Percentiles rank a stretch among this genome's conserved stretches.
phyloP scores from a whole-genome alignment of 345 rosid genomes.

The Aquilaria yunnanensis region DNA sequence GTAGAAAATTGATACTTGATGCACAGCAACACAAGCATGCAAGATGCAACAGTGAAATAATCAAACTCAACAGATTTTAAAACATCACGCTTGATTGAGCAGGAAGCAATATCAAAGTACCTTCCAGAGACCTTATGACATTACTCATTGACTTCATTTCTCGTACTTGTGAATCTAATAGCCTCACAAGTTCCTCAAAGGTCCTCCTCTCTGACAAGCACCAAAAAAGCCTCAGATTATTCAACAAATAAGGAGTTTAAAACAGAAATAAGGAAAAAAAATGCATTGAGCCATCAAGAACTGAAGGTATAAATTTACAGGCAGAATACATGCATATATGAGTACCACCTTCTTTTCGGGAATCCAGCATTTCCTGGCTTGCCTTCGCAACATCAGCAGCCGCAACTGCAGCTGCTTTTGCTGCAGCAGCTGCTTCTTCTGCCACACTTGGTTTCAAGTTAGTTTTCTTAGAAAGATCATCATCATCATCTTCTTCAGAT shows the following conservation, averaged over 20 bases:
- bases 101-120: conserved; percentile 23
- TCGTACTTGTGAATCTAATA: conserved; percentile 67
- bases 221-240: conserved; percentile 14
- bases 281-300: not conserved
- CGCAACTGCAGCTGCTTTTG: conserved; percentile 87
- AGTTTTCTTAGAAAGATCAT: conserved; percentile 35
- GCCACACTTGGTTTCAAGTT: conserved; percentile 61
- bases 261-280: not conserved
- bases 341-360: conserved; percentile 56
- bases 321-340: not conserved
- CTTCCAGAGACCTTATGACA: conserved; percentile 64
- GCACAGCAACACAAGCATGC: not conserved
- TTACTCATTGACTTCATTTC: conserved; percentile 82
- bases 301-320: not conserved
- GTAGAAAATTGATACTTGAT: not conserved
- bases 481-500: conserved; percentile 72
- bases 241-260: not conserved
- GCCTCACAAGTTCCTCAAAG: conserved; percentile 53
- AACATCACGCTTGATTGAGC: conserved; percentile 3
- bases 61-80: not conserved
- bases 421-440: conserved; percentile 93
- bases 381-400: conserved; percentile 89
- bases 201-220: conserved; percentile 52
- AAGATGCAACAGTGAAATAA: not conserved
- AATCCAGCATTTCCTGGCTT: conserved; percentile 75